Conservation (phyloP, 116 monocot species). For the Iris pallida region DNA sequence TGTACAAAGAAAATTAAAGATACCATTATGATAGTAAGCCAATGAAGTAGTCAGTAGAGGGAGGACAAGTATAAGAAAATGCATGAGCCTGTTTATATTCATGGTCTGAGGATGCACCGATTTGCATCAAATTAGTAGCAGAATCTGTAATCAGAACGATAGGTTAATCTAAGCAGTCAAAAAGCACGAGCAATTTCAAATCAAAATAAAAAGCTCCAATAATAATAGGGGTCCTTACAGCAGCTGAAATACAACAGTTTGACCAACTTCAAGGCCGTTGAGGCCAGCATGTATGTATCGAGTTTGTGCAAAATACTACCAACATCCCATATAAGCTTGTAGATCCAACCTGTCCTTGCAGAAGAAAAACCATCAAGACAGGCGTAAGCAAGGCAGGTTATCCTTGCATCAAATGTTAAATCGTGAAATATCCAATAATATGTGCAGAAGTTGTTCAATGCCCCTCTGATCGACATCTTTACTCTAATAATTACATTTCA, state of each 20-base stretch:
- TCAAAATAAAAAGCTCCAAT: neutral
- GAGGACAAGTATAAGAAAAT: conserved; percentile 84
- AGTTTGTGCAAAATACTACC: conserved; percentile 89
- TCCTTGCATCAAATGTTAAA: no score
- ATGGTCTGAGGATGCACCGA: conserved; percentile 67
- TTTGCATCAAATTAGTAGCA: conserved; percentile 96
- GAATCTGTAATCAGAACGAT: conserved; percentile 46
- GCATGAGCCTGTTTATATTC: conserved; percentile 90
- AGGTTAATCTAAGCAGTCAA: no score
- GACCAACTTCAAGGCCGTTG: conserved; percentile 93
- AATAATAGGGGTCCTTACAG: conserved; percentile 39
- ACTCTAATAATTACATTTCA: no score
- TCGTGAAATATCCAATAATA: no score
- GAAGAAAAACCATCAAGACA: no score
- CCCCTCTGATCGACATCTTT: no score
- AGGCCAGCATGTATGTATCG: conserved; percentile 94
- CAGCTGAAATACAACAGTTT: conserved; percentile 89
- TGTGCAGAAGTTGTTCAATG: no score
- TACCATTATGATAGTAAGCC: conserved; percentile 88
- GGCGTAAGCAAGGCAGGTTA: no score
- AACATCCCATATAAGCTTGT: conserved; percentile 96
- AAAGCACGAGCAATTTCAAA: neutral
- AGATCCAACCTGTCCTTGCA: conserved; percentile 60
- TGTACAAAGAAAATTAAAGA: neutral
- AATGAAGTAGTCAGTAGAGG: conserved; percentile 80